These are phyloP conservation scores for Corrigiola litoralis DNA, from an alignment of 179 eudicot genomes.

Conservation along the genomic window DNA sequence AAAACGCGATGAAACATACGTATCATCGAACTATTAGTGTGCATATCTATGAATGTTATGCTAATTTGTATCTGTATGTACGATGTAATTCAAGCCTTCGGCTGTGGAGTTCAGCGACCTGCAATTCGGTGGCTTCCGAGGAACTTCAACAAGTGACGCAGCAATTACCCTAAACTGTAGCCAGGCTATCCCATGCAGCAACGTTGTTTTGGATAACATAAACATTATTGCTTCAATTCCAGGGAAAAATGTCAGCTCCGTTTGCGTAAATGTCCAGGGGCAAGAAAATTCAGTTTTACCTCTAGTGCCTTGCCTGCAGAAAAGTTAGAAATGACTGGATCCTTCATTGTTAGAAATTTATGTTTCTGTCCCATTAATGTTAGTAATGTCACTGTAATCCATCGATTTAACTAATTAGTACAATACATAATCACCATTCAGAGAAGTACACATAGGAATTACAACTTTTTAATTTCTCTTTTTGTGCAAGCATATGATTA, in stretches of 20 bases:
- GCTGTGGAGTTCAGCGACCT: slow-evolving; percentile 43
- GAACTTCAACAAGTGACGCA: slow-evolving; percentile 31
- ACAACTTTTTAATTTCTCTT: too few relatives aligned
- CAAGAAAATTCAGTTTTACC: slow-evolving; percentile 1
- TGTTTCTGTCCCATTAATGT: neutral
- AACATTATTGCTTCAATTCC: slow-evolving; percentile 4
- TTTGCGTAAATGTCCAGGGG: slow-evolving; percentile 7
- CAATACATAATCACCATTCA: too few relatives aligned
- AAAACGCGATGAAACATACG: too few relatives aligned
- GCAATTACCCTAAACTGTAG: slow-evolving; percentile 50
- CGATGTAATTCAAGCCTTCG: slow-evolving; percentile 10
- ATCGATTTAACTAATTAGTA: too few relatives aligned
- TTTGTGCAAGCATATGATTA: too few relatives aligned
- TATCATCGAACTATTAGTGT: neutral
- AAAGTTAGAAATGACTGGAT: neutral
- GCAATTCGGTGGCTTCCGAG: slow-evolving; percentile 28
- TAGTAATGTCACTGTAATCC: too few relatives aligned
- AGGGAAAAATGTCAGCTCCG: neutral
- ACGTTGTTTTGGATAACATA: slow-evolving; percentile 23
- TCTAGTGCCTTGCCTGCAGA: slow-evolving; percentile 5
- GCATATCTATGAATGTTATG: neutral
- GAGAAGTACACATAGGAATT: too few relatives aligned
- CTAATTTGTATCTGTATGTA: neutral
- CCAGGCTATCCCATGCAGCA: slow-evolving; percentile 25
- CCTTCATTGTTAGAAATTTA: too few relatives aligned